Percentiles rank a stretch among this genome's conserved stretches.
Conservation (phyloP, 176 grass and related monocot genomes). For the Bromus sterilis region DNA sequence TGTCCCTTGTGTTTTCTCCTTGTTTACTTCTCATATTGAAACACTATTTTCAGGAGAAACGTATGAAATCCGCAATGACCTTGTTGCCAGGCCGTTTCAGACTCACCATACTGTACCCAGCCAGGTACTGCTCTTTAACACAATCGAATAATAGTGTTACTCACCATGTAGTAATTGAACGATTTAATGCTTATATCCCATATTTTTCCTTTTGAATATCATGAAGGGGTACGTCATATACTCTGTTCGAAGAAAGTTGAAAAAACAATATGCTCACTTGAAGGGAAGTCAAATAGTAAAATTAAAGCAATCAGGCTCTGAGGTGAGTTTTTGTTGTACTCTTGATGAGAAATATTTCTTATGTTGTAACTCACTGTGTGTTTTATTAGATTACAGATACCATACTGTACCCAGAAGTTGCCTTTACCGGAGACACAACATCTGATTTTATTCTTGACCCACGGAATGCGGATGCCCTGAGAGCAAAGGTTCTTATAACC, state of each 20-base stretch:
- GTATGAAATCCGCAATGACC: constrained; percentile 92
- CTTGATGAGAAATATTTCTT: constrained; percentile 5
- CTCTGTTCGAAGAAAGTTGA: constrained; percentile 78
- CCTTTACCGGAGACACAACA: constrained; percentile 85
- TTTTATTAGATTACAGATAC: constrained; percentile 70
- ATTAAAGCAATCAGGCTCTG: constrained; percentile 64
- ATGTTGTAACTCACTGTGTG: constrained; percentile 27
- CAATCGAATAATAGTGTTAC: constrained; percentile 9
- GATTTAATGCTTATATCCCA: background rate
- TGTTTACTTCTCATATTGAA: constrained; percentile 22
- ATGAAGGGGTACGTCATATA: constrained; percentile 87
- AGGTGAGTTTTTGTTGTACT: constrained; percentile 41
- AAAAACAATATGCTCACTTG: constrained; percentile 80
- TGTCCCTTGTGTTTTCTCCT: background rate
- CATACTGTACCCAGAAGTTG: constrained; percentile 85
- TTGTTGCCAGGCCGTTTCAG: constrained; percentile 90
- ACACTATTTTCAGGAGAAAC: constrained; percentile 63
- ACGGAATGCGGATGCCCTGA: constrained; percentile 86
- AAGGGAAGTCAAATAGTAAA: constrained; percentile 85
- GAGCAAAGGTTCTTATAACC: constrained; percentile 89
- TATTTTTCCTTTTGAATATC: background rate
- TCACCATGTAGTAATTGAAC: background rate
- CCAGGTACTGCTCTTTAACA: constrained; percentile 47
- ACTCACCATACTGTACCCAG: constrained; percentile 90
- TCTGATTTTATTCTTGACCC: constrained; percentile 94